Evolutionary conservation across 2,329 filamentous ascomycete species (phyloP).

Genomic region (Tolypocladium ophioglossoides): DNA sequence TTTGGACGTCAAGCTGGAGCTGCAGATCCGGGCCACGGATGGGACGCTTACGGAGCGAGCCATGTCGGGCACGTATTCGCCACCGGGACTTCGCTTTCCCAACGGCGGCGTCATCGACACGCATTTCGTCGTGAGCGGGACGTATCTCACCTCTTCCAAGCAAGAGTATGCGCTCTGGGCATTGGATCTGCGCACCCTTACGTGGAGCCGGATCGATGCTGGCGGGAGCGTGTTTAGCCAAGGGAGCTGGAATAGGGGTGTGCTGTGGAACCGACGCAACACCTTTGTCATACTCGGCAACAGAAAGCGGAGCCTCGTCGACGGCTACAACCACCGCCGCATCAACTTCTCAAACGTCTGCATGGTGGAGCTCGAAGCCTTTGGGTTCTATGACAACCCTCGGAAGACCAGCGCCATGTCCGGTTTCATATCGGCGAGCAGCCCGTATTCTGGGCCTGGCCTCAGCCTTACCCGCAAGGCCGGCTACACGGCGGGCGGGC

Average conservation of each 20-base stretch:
- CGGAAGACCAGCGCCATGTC: constrained; percentile 68
- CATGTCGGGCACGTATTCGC: constrained; percentile 80
- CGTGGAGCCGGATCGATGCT: constrained; percentile 93
- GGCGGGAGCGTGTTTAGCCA: constrained; percentile 91
- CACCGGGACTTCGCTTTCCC: constrained; percentile 86
- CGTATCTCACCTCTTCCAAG: constrained; percentile 93
- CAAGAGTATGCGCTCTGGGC: constrained; percentile 98
- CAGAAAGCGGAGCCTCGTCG: constrained; percentile 83
- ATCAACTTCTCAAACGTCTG: constrained; percentile 98
- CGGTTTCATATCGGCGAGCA: constrained; percentile 76
- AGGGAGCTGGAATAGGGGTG: constrained; percentile 93
- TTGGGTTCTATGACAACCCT: constrained; percentile 94
- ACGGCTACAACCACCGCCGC: constrained; percentile 95
- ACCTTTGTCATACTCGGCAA: constrained; percentile 94
- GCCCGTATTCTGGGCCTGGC: constrained; percentile 47
- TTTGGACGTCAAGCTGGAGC: constrained; percentile 87
- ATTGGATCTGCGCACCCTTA: constrained; percentile 74
- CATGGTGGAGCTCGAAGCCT: constrained; percentile 93
- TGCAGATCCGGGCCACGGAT: constrained; percentile 79
- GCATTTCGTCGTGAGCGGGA: constrained; percentile 94
- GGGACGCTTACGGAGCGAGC: constrained; percentile 76
- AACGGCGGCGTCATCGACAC: constrained; percentile 94
- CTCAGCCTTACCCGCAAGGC: constrained; percentile 49
- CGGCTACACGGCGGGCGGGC: constrained; percentile 61
- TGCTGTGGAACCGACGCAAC: constrained; percentile 88